Percentiles rank a stretch among this genome's conserved stretches.
phyloP scores from a whole-genome alignment of 208 protist genomes.

The Wallacemonas sp. region DNA sequence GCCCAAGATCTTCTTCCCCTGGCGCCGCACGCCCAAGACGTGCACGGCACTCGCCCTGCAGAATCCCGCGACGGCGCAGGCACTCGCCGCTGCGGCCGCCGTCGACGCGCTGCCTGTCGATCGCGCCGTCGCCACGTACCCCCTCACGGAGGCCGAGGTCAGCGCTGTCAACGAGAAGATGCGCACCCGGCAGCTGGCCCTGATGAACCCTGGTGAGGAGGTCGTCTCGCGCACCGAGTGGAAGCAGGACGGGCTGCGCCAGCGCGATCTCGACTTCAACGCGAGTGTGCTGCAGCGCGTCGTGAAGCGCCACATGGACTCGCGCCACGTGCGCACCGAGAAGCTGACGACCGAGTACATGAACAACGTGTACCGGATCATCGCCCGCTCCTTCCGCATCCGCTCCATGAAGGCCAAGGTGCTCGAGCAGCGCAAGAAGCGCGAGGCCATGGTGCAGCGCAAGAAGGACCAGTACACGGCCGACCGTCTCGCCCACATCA shows the following conservation, averaged over 20 bases:
- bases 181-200: slow-evolving; percentile 29
- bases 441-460: slow-evolving; percentile 16
- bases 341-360: slow-evolving; percentile 67
- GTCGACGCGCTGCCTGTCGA: not conserved
- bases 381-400: slow-evolving; percentile 73
- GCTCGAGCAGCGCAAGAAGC: slow-evolving; percentile 13
- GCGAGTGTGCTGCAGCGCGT: slow-evolving; percentile 81
- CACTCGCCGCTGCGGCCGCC: not conserved
- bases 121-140: slow-evolving; percentile 18
- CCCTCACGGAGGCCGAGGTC: slow-evolving; percentile 49
- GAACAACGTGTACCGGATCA: slow-evolving; percentile 59
- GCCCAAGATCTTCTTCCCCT: slow-evolving; percentile 68
- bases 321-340: slow-evolving; percentile 31
- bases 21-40: slow-evolving; percentile 28
- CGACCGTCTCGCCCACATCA: slow-evolving; percentile 41
- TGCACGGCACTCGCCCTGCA: not conserved
- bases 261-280: slow-evolving; percentile 84
- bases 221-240: slow-evolving; percentile 56
- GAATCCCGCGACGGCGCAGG: not conserved
- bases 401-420: slow-evolving; percentile 30
- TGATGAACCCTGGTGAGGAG: slow-evolving; percentile 39
- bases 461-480: slow-evolving; percentile 33
- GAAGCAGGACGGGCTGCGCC: slow-evolving; percentile 66
- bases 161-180: slow-evolving; percentile 59
- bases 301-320: slow-evolving; percentile 23